Conservation (phyloP, 306 rosid species). For the Lablab purpureus region DNA sequence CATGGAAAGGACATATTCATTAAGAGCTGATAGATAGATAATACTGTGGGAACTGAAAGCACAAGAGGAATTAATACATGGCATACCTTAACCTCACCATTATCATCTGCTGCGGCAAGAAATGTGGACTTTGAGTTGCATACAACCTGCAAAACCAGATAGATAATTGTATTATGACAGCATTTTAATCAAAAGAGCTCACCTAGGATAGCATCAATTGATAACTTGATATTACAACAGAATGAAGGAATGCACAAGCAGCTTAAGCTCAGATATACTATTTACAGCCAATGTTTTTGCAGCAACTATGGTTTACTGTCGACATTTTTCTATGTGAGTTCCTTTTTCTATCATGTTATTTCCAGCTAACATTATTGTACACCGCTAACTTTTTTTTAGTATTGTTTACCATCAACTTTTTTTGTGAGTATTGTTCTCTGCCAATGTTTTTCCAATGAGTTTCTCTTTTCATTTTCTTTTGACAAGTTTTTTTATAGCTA, state of each 20-base stretch:
- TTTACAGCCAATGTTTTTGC: too few species aligned
- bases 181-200: conserved; percentile 30
- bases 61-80: conserved; percentile 30
- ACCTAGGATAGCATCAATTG: conserved; percentile 4
- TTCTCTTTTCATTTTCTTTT: too few species aligned
- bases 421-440: too few species aligned
- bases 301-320: too few species aligned
- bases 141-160: conserved; percentile 64
- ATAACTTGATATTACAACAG: conserved; percentile 26
- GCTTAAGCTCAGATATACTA: conserved; percentile 9
- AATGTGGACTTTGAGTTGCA: conserved; percentile 80
- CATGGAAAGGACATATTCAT: conserved; percentile 18
- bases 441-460: too few species aligned
- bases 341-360: too few species aligned
- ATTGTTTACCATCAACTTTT: too few species aligned
- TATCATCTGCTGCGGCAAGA: conserved; percentile 96
- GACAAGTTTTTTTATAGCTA: too few species aligned
- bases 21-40: conserved; percentile 22
- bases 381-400: too few species aligned
- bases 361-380: too few species aligned
- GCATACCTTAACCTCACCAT: conserved; percentile 91
- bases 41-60: neutral
- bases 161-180: conserved; percentile 18
- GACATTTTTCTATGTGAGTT: too few species aligned
- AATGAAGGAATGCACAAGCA: conserved; percentile 20